Evolutionary conservation across 2,329 filamentous ascomycete species (phyloP).

Genomic region (Sclerotiophoma versabilis): DNA sequence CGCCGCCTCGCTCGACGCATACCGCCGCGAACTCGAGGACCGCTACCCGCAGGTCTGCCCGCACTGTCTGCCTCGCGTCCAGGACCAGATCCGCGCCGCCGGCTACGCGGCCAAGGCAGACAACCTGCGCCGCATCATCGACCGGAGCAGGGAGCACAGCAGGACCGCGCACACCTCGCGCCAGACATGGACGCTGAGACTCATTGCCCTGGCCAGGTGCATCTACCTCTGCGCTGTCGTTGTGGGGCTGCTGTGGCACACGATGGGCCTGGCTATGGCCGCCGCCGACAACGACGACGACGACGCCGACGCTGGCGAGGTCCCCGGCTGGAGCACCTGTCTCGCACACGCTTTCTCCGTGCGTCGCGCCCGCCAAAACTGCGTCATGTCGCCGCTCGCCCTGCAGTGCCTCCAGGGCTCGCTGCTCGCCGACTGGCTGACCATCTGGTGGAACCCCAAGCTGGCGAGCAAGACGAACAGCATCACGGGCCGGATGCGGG

Average conservation of each 20-base stretch:
- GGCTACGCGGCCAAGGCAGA: slow-evolving; percentile 87
- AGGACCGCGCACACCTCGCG: slow-evolving; percentile 39
- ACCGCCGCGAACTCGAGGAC: slow-evolving; percentile 75
- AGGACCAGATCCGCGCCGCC: slow-evolving; percentile 71
- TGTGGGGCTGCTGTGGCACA: slow-evolving; percentile 48
- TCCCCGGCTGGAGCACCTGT: slow-evolving; percentile 29
- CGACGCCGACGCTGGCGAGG: slow-evolving; percentile 3
- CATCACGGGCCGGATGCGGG: slow-evolving; percentile 60
- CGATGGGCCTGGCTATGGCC: slow-evolving; percentile 30
- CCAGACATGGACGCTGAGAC: slow-evolving; percentile 53
- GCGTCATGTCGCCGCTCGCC: slow-evolving; percentile 35
- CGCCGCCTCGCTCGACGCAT: slow-evolving; percentile 73
- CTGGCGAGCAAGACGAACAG: slow-evolving; percentile 69
- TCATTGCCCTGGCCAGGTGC: slow-evolving; percentile 54
- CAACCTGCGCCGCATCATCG: slow-evolving; percentile 76
- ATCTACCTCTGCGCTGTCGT: slow-evolving; percentile 51
- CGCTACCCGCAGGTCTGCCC: slow-evolving; percentile 90
- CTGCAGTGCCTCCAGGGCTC: slow-evolving; percentile 37
- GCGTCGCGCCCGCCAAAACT: slow-evolving; percentile 31
- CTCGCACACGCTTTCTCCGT: slow-evolving; percentile 28
- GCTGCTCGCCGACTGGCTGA: slow-evolving; percentile 58
- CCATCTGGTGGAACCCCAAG: slow-evolving; percentile 73
- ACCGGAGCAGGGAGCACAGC: slow-evolving; percentile 56
- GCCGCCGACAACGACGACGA: slow-evolving; percentile 16
- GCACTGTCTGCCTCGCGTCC: slow-evolving; percentile 77